These are phyloP conservation scores for Pythium sukuiense DNA, from an alignment of 352 stramenopile species.

Conservation along the genomic window DNA sequence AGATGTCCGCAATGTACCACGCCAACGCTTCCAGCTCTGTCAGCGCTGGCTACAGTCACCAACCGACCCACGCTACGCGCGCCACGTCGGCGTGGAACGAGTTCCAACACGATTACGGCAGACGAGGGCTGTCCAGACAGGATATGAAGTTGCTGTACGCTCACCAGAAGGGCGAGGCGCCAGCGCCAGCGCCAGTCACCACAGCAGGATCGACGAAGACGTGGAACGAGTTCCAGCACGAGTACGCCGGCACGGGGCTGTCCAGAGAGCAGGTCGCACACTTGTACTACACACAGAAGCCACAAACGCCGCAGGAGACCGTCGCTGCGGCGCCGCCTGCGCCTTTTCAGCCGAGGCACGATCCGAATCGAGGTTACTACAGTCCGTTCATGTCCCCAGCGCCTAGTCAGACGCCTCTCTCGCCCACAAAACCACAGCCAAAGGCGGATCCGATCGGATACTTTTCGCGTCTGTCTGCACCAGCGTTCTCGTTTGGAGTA, in stretches of 20 bases:
- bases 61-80: not conserved
- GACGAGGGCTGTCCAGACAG: slow-evolving; percentile 1
- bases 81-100: not conserved
- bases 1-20: slow-evolving; percentile 8
- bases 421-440: not conserved
- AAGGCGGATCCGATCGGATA: not conserved
- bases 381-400: not conserved
- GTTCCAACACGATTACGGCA: slow-evolving; percentile 6
- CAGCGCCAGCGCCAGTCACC: not conserved
- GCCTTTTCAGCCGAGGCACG: not conserved
- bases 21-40: not conserved
- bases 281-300: slow-evolving; percentile 1
- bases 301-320: not conserved
- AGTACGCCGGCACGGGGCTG: not conserved
- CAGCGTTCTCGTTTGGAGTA: too few species aligned
- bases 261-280: not conserved
- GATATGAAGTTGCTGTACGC: not conserved
- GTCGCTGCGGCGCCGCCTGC: not conserved
- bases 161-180: not conserved
- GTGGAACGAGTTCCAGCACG: slow-evolving; percentile 13
- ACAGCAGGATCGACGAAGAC: not conserved
- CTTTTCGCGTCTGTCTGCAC: too few species aligned
- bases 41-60: not conserved
- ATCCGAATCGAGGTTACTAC: not conserved
- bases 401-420: not conserved